phyloP scores from a whole-genome alignment of 805 yeast species.

The Sporopachydermia lactativora region DNA sequence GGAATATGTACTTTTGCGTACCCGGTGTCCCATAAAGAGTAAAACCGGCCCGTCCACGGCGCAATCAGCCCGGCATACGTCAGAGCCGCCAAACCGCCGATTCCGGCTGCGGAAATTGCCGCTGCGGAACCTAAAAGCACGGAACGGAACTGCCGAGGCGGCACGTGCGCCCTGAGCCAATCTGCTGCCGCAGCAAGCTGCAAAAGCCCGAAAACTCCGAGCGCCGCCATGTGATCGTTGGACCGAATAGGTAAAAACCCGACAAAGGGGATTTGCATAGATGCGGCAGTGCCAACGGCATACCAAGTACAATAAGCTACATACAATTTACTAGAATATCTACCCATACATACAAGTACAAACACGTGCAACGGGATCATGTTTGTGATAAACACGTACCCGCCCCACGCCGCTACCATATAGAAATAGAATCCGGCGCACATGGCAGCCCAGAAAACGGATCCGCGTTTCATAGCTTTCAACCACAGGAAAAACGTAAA shows the following conservation, averaged over 20 bases:
- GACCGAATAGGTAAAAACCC: conserved; percentile 95
- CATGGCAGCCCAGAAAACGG: conserved; percentile 67
- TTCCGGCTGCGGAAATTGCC: conserved; percentile 44
- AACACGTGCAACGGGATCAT: conserved; percentile 93
- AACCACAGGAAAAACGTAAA: conserved; percentile 94
- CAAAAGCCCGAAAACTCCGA: conserved; percentile 91
- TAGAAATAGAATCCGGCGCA: conserved; percentile 88
- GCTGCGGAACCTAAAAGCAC: conserved; percentile 40
- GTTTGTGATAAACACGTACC: conserved; percentile 96
- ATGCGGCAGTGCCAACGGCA: conserved; percentile 90
- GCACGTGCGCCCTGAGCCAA: conserved; percentile 60
- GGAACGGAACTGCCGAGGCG: conserved; percentile 58
- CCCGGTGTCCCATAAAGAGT: conserved; percentile 94
- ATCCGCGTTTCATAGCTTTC: conserved; percentile 83
- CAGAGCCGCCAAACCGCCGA: conserved; percentile 58
- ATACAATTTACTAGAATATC: conserved; percentile 71
- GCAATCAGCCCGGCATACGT: conserved; percentile 91
- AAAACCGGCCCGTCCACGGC: conserved; percentile 99
- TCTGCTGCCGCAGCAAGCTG: conserved; percentile 83
- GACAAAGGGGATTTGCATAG: conserved; percentile 99
- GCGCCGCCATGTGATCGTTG: conserved; percentile 95
- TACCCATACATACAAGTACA: conserved; percentile 84
- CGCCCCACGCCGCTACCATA: conserved; percentile 99
- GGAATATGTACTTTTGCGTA: conserved; percentile 98
- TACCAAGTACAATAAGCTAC: conserved; percentile 95